phyloP scores from a whole-genome alignment of 2,329 filamentous ascomycete genomes.

The Fusarium pseudocircinatum region DNA sequence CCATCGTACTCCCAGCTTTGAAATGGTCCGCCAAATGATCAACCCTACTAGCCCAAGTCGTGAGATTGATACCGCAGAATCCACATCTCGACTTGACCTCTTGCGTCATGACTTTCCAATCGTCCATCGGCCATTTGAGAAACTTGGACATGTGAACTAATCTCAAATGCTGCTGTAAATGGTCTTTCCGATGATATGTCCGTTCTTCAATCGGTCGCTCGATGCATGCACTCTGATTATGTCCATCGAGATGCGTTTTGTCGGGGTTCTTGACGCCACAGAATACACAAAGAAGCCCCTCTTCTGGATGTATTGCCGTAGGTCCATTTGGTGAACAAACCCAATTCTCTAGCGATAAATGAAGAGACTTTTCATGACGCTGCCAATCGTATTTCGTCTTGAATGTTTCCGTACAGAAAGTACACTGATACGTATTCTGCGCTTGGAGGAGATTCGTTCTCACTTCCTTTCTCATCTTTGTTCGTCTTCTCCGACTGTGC shows the following conservation, averaged over 20 bases:
- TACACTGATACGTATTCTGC: conserved; percentile 51
- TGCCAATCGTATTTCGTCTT: conserved; percentile 58
- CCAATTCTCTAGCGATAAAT: conserved; percentile 58
- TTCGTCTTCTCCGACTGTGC: conserved; percentile 20
- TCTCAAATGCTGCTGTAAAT: conserved; percentile 54
- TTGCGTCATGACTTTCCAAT: conserved; percentile 51
- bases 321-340: conserved; percentile 52
- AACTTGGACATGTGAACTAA: conserved; percentile 54
- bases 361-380: conserved; percentile 61
- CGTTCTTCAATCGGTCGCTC: conserved; percentile 50
- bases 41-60: conserved; percentile 49
- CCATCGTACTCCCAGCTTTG: conserved; percentile 53
- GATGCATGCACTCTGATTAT: conserved; percentile 56
- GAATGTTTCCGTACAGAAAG: conserved; percentile 58
- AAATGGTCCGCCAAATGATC: conserved; percentile 56
- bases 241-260: conserved; percentile 47
- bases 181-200: conserved; percentile 56
- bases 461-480: conserved; percentile 21
- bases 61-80: conserved; percentile 51
- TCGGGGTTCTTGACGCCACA: conserved; percentile 50
- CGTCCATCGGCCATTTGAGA: conserved; percentile 37
- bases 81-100: conserved; percentile 53
- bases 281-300: conserved; percentile 46
- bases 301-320: conserved; percentile 51
- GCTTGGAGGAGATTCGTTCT: conserved; percentile 23